Conservation (phyloP, 768 basidiomycete genomes). For the Pulveroboletus sp. region DNA sequence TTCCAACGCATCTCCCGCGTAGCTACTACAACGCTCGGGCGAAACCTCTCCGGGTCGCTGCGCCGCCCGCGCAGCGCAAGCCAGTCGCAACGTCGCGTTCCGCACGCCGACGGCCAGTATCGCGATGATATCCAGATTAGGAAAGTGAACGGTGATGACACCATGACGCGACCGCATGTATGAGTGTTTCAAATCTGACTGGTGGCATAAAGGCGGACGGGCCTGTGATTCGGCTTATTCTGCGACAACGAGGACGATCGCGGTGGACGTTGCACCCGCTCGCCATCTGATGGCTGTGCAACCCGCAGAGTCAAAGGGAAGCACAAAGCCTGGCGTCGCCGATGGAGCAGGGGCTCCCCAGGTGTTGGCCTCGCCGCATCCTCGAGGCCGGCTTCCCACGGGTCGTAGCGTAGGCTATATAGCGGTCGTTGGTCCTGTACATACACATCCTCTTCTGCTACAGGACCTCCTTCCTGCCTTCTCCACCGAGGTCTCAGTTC, state of each 20-base stretch:
- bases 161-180: no score
- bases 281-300: not conserved
- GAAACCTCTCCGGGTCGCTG: constrained; percentile 27
- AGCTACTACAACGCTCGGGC: constrained; percentile 27
- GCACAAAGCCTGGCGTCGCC: constrained; percentile 8
- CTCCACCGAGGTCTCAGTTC: constrained; percentile 55
- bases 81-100: not conserved
- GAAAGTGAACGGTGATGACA: constrained; percentile 14
- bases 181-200: no score
- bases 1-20: constrained; percentile 35
- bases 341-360: no score
- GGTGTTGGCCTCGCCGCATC: no score
- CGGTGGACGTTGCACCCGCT: not conserved
- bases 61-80: constrained; percentile 11
- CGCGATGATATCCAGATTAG: constrained; percentile 20
- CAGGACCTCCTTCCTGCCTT: no score
- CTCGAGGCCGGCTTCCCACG: no score
- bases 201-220: no score
- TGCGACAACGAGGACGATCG: no score
- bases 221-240: no score
- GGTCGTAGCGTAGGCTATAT: no score
- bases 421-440: no score
- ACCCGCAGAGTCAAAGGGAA: not conserved
- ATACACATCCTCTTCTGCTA: no score
- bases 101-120: not conserved